These are phyloP conservation scores for Trametes maxima DNA, from an alignment of 768 basidiomycete species.

Conservation along the genomic window DNA sequence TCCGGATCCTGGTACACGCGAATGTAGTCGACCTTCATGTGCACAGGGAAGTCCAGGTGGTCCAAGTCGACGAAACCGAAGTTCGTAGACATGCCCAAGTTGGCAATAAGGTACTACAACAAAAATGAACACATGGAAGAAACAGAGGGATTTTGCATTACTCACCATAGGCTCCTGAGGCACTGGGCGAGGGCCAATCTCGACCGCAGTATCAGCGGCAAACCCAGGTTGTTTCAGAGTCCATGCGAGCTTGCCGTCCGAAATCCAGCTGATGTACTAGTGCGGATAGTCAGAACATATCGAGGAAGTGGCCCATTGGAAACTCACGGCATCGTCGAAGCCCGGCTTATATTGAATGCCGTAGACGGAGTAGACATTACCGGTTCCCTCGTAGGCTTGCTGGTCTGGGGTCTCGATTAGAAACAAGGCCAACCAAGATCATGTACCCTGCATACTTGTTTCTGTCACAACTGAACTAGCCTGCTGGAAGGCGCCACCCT, in stretches of 20 bases:
- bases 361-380: constrained; percentile 65
- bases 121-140: not conserved
- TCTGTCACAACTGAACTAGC: constrained; percentile 47
- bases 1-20: constrained; percentile 69
- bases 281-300: not conserved
- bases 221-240: constrained; percentile 66
- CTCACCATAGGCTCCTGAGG: constrained; percentile 87
- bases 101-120: constrained; percentile 54
- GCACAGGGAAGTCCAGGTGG: constrained; percentile 52
- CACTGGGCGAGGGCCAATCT: constrained; percentile 71
- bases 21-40: constrained; percentile 81
- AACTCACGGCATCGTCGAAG: constrained; percentile 56
- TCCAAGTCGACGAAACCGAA: constrained; percentile 63
- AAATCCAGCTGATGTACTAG: constrained; percentile 83
- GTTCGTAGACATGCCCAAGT: constrained; percentile 63
- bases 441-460: constrained; percentile 36
- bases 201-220: constrained; percentile 52
- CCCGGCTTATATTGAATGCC: constrained; percentile 85
- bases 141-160: too few relatives aligned
- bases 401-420: constrained; percentile 49
- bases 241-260: constrained; percentile 66
- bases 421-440: not conserved
- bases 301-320: constrained; percentile 63
- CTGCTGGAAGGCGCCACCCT: constrained; percentile 82
- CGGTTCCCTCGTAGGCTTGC: constrained; percentile 62